A percentile compares a stretch with the other conserved stretches of the same genome.
Evolutionary conservation across 1,139 yeast genomes (phyloP).

Genomic region (Blastobotrys illinoisensis): DNA sequence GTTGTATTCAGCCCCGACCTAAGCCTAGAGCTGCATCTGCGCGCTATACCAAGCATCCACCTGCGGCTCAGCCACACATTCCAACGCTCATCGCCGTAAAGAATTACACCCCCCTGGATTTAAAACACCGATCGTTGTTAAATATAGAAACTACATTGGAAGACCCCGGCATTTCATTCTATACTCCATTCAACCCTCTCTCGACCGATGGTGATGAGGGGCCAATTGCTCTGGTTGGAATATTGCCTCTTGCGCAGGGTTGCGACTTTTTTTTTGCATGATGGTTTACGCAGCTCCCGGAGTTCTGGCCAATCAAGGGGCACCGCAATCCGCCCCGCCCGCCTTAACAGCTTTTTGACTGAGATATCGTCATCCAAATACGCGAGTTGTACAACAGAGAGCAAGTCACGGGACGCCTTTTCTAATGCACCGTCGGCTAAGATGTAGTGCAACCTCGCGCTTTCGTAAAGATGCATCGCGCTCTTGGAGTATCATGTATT

Average conservation of each 20-base stretch:
- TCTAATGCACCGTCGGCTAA: not conserved
- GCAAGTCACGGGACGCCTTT: not conserved
- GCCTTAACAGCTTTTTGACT: not conserved
- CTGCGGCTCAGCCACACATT: not conserved
- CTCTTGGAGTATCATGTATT: not conserved
- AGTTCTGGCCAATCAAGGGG: not conserved
- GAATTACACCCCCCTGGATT: not conserved
- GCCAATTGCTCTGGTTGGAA: not conserved
- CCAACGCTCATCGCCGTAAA: not conserved
- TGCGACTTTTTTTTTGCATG: not conserved
- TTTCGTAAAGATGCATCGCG: not conserved
- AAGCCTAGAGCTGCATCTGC: not conserved
- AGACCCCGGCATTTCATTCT: not conserved
- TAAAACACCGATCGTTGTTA: not conserved
- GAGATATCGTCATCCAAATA: not conserved
- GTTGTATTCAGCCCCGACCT: not conserved
- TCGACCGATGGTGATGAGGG: not conserved
- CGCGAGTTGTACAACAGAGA: not conserved
- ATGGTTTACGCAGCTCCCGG: not conserved
- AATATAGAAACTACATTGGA: not conserved
- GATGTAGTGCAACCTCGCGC: not conserved
- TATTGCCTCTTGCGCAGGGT: too few relatives aligned
- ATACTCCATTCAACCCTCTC: not conserved
- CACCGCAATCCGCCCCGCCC: not conserved
- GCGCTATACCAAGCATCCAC: not conserved